Evolutionary conservation across 129 eudicot species (phyloP), one percentile per base, ranked within the genome.

Genomic region (Mikania micrantha): DNA sequence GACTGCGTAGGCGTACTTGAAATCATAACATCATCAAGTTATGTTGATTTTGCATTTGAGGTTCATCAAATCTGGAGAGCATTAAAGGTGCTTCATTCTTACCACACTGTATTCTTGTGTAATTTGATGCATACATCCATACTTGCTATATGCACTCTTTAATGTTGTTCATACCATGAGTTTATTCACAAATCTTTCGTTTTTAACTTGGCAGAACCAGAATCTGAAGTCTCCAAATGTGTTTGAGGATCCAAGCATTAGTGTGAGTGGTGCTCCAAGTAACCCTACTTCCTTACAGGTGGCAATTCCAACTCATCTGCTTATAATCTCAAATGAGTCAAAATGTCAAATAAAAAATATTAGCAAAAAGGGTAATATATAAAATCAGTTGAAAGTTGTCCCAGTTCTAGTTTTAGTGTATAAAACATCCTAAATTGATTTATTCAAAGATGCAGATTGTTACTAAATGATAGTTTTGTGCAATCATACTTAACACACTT

Each of bases 21-120:
- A 45, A 31, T 66, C 28, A 45, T 66, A 28, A 45, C 71, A 66
- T 66, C 71, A 28, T 28, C 71, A 28, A 66, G 17, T 47, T 66
- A 66, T 45, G 41, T 47, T 66, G 71, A 66, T 66, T 66, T 44
- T 66, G 58, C 42, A 4, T 66, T 66, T 45, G 71, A 66, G 59
- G 71, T 66, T 16, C 28, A 9, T 3, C 58, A 66, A 45, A 41
- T 66, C 42, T 66, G 28, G 5, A 66, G 57, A 44, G 71, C 71
- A 28, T 27, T 66, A 9, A 29, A 66, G 71, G 71, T 66, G n/a
- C 29, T 4, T 42, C 12, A 1, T 41, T 13, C 28, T 4, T 63
- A 22, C 0, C 11, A n/a, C n/a, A n/a, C n/a, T 9, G 44, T 3
- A 39, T 39, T 39, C 44, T 39, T 39, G 11, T n/a, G n/a, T n/a